Base-by-base conservation (phyloP, 2,329 filamentous ascomycete species). In the Emmonsia crescens region DNA sequence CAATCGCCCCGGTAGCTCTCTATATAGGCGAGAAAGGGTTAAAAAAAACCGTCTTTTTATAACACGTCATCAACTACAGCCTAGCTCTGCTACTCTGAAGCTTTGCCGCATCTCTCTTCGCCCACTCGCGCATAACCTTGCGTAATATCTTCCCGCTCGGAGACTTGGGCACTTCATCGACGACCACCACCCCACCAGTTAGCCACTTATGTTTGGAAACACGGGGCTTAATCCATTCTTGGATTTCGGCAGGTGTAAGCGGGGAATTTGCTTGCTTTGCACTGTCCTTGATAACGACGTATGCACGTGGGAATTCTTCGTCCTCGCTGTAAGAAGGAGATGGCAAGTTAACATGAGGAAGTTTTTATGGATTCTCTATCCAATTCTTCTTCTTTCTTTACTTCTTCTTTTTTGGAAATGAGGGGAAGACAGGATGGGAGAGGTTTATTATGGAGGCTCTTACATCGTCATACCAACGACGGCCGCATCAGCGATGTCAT, bases 241-340 rank as follows among this genome's bases (percentile, higher is more conserved):
- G 66, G 27, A 78, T 78, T 5, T 73, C 74, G 77, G 77, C 74
- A 0, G 72, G 75, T 48, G 83, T 79, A 0, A 72, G 68, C 0
- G 72, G 73, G 3, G 75, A 74, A 0, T 79, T 72, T 40, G 27
- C 36, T 40, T 69, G 71, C 64, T 81, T 82, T 67, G 72, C 75
- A 68, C 72, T 70, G 1, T 69, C 71, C 59, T 74, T 75, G 52
- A 73, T 69, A 8, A 86, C 84, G n/a, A 88, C 71, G 66, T 84
- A 88, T 0, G 85, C 85, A 44, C 87, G 76, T 0, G 88, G 88
- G 1, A 89, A 81, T 71, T 91, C 88, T 1, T 85, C 88, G 6
- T 78, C 76, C 51, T 80, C 75, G 9, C 74, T 77, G 63, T n/a
- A 36, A 54, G 14, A 29, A n/a, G 72, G 76, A 19, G 6, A 27